phyloP scores from a whole-genome alignment of 495 filamentous ascomycete genomes.

The Xylaria bambusicola region DNA sequence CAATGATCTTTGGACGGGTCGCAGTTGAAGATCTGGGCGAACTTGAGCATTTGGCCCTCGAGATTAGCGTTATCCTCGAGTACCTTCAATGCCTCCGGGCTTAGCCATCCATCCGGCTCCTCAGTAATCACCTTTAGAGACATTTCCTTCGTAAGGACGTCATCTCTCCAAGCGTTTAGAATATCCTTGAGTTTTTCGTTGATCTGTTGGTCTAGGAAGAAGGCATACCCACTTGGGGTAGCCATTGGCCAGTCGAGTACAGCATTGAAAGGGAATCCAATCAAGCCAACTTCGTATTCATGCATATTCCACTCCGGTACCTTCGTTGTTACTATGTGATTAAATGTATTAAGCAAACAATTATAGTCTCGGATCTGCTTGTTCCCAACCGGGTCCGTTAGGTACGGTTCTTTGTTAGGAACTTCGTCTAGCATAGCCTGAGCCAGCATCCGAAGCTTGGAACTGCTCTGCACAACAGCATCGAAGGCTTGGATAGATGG shows the following conservation, averaged over 20 bases:
- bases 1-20: constrained; percentile 38
- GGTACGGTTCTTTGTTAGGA: constrained; percentile 49
- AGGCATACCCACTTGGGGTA: constrained; percentile 56
- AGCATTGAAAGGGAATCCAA: constrained; percentile 42
- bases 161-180: constrained; percentile 56
- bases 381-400: constrained; percentile 47
- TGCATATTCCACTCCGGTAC: constrained; percentile 58
- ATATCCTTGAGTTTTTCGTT: constrained; percentile 58
- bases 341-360: constrained; percentile 56
- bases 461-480: constrained; percentile 29
- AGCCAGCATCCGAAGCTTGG: constrained; percentile 34
- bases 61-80: constrained; percentile 27
- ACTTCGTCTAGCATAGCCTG: constrained; percentile 58
- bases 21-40: constrained; percentile 44
- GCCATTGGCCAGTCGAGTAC: constrained; percentile 65
- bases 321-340: constrained; percentile 51
- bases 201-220: constrained; percentile 57
- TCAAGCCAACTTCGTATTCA: constrained; percentile 20
- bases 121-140: constrained; percentile 51
- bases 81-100: constrained; percentile 28
- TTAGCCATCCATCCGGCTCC: constrained; percentile 53
- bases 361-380: constrained; percentile 40
- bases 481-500: constrained; percentile 22
- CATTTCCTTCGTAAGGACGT: constrained; percentile 46
- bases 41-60: constrained; percentile 22